These are phyloP conservation scores for Backusella macrospora DNA, from an alignment of 192 early-diverging fungal species.

Conservation along the genomic window DNA sequence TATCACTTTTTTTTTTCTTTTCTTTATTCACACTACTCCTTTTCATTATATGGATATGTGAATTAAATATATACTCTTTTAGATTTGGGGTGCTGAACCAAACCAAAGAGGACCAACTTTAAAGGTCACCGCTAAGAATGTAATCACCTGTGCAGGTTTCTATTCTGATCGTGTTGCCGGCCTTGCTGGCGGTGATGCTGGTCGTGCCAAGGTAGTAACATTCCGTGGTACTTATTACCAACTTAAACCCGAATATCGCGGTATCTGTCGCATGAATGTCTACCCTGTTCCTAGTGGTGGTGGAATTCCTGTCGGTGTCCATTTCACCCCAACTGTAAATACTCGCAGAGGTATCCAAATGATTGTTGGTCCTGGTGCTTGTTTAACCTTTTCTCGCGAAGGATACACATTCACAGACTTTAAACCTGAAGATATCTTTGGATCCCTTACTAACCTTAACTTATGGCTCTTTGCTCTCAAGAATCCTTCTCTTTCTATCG, in stretches of 20 bases:
- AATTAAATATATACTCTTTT: background rate
- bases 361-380: constrained; percentile 43
- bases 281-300: constrained; percentile 42
- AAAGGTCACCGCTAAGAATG: constrained; percentile 34
- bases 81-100: constrained; percentile 38
- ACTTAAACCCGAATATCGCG: constrained; percentile 37
- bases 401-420: constrained; percentile 37
- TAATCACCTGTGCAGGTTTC: constrained; percentile 43
- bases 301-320: constrained; percentile 42
- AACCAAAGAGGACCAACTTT: constrained; percentile 33
- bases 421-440: constrained; percentile 25
- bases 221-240: constrained; percentile 44
- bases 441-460: constrained; percentile 28
- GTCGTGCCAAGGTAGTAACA: constrained; percentile 29
- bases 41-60: background rate
- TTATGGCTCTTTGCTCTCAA: constrained; percentile 41
- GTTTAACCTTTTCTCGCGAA: constrained; percentile 40
- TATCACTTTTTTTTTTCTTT: background rate
- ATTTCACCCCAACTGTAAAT: constrained; percentile 40
- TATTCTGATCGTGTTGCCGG: constrained; percentile 41
- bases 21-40: background rate
- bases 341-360: constrained; percentile 35
- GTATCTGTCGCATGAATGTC: constrained; percentile 37
- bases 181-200: constrained; percentile 33
- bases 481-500: constrained; percentile 32